Conservation (phyloP, 805 yeast genomes). For the Candida suzukii region DNA sequence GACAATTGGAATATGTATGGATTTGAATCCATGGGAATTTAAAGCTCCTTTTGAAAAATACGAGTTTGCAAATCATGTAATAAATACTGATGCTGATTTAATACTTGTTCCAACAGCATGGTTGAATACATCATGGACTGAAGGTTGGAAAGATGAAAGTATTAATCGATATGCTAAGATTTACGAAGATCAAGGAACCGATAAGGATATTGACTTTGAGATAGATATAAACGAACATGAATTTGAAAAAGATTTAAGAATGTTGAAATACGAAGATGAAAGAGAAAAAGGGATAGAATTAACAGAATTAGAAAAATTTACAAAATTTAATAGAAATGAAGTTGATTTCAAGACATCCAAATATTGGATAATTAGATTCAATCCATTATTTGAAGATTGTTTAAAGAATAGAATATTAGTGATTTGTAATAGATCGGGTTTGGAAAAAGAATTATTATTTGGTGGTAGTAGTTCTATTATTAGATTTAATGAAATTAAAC, state of each 20-base stretch:
- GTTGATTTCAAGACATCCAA: slow-evolving; percentile 21
- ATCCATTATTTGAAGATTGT: slow-evolving; percentile 11
- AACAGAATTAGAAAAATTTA: background rate
- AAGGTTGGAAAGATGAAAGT: slow-evolving; percentile 14
- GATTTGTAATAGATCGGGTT: slow-evolving; percentile 67
- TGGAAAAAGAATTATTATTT: slow-evolving; percentile 62
- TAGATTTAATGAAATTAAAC: slow-evolving; percentile 31
- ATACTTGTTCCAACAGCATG: slow-evolving; percentile 84
- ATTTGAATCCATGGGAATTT: slow-evolving; percentile 80
- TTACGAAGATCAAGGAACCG: background rate
- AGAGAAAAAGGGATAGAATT: background rate
- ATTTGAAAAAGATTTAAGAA: background rate
- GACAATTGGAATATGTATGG: slow-evolving; percentile 90
- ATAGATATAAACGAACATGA: slow-evolving; percentile 7
- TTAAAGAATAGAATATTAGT: slow-evolving; percentile 30
- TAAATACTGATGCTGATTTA: slow-evolving; percentile 40
- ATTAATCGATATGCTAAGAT: slow-evolving; percentile 11
- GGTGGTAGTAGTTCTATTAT: slow-evolving; percentile 60
- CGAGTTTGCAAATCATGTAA: slow-evolving; percentile 60
- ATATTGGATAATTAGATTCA: slow-evolving; percentile 69
- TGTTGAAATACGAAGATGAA: background rate
- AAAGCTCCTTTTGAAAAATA: slow-evolving; percentile 67
- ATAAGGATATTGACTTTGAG: slow-evolving; percentile 9
- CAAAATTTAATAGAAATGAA: slow-evolving; percentile 5
- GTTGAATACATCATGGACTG: slow-evolving; percentile 45